Evolutionary conservation across 2,329 filamentous ascomycete genomes (phyloP).

Genomic region (Neophaeococcomyces aloes): DNA sequence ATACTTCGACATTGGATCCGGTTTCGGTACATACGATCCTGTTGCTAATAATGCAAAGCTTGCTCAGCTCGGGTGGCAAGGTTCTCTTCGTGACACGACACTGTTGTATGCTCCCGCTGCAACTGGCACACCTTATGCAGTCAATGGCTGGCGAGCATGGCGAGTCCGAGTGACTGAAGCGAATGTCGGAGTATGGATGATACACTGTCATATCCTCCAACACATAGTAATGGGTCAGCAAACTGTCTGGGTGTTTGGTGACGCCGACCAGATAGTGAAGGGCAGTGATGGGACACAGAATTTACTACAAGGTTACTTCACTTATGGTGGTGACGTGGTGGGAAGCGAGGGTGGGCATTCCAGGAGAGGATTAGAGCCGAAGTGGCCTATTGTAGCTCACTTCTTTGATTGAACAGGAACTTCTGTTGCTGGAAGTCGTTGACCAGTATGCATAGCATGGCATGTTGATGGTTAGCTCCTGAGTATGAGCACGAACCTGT

Average conservation of each 20-base stretch:
- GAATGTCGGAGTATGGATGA: slow-evolving; percentile 41
- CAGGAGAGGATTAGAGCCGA: slow-evolving; percentile 6
- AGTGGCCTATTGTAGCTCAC: slow-evolving; percentile 6
- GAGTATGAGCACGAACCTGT: slow-evolving; percentile 3
- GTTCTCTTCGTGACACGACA: slow-evolving; percentile 36
- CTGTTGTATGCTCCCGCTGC: slow-evolving; percentile 46
- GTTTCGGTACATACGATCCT: slow-evolving; percentile 36
- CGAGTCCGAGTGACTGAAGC: slow-evolving; percentile 41
- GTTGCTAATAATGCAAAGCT: slow-evolving; percentile 32
- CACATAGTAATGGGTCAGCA: slow-evolving; percentile 31
- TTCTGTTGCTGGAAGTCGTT: neutral
- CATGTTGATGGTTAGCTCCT: neutral
- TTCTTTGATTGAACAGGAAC: slow-evolving; percentile 2
- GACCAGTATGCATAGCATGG: neutral
- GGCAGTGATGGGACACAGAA: slow-evolving; percentile 22
- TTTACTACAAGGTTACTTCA: slow-evolving; percentile 35
- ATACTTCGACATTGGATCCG: slow-evolving; percentile 38
- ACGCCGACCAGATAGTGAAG: slow-evolving; percentile 30
- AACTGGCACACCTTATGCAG: slow-evolving; percentile 30
- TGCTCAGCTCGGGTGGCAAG: slow-evolving; percentile 8
- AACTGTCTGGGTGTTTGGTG: slow-evolving; percentile 37
- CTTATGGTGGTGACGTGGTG: slow-evolving; percentile 20
- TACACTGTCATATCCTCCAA: slow-evolving; percentile 41
- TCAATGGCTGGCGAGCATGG: slow-evolving; percentile 53
- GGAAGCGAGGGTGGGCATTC: slow-evolving; percentile 3